A percentile compares a stretch with the other conserved stretches of the same genome.
Evolutionary conservation across 2,329 filamentous ascomycete genomes (phyloP).

Genomic region (Alternaria ventricosa): DNA sequence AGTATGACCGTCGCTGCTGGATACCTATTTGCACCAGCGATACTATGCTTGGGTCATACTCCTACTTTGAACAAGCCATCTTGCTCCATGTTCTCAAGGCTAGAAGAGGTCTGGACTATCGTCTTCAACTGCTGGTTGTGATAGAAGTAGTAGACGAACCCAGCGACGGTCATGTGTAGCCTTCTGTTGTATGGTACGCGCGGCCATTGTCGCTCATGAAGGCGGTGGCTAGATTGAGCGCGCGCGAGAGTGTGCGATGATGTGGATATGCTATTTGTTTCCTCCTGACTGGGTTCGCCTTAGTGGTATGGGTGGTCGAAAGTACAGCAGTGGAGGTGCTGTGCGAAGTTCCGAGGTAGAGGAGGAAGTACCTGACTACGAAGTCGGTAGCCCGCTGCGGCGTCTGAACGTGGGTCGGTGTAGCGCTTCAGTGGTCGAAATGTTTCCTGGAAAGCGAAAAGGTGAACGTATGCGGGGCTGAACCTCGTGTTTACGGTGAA

Average conservation of each 20-base stretch:
- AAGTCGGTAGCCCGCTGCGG: neutral
- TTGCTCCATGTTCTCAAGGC: neutral
- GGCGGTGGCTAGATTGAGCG: neutral
- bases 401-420: neutral
- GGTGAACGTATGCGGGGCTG: neutral
- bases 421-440: neutral
- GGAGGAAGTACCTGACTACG: neutral
- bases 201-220: neutral
- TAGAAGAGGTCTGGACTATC: neutral
- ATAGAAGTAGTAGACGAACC: neutral
- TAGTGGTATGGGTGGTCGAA: neutral
- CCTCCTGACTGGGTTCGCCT: neutral
- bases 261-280: neutral
- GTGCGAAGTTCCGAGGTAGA: neutral
- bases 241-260: neutral
- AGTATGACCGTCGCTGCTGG: constrained; percentile 55
- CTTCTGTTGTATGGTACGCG: neutral
- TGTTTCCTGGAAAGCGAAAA: neutral
- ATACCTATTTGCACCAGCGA: constrained; percentile 68
- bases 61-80: neutral
- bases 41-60: constrained; percentile 54
- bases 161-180: neutral
- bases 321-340: neutral
- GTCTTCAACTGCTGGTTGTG: neutral
- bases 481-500: neutral